phyloP scores from a whole-genome alignment of 2,329 filamentous ascomycete species.

The Aspergillus japonicus region DNA sequence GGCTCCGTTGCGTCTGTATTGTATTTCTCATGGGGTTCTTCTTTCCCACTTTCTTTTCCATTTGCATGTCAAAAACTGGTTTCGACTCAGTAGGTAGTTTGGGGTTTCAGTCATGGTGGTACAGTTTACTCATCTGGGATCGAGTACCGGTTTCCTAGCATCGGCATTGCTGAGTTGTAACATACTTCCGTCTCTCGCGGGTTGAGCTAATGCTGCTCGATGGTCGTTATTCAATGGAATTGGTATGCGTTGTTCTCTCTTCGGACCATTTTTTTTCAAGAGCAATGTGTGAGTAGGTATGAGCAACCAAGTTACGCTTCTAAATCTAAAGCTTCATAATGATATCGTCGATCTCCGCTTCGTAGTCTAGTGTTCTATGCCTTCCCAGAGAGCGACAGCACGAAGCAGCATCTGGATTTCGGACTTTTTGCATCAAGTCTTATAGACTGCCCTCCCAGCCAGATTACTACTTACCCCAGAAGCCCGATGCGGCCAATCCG shows the following conservation, averaged over 20 bases:
- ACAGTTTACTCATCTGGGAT: background rate
- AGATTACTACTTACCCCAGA: too few species aligned
- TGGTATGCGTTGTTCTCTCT: background rate
- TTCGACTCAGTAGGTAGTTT: background rate
- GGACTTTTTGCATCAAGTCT: too few species aligned
- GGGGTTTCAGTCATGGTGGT: background rate
- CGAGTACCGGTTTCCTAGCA: background rate
- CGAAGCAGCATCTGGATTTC: too few species aligned
- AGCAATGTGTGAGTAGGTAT: too few species aligned
- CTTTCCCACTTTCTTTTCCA: background rate
- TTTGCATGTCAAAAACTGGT: background rate
- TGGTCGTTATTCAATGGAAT: background rate
- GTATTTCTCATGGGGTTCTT: background rate
- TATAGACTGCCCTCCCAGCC: too few species aligned
- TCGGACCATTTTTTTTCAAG: too few species aligned
- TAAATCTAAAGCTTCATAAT: too few species aligned
- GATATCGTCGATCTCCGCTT: too few species aligned
- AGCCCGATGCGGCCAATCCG: too few species aligned
- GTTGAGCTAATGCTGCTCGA: background rate
- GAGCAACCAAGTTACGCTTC: too few species aligned
- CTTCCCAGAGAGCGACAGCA: too few species aligned
- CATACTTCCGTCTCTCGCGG: background rate
- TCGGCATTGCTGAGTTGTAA: background rate
- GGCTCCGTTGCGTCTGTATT: slow-evolving; percentile 4
- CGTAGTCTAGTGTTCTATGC: too few species aligned